These are phyloP conservation scores for Micromonas commoda DNA, from an alignment of 139 green algal species.

Conservation along the genomic window DNA sequence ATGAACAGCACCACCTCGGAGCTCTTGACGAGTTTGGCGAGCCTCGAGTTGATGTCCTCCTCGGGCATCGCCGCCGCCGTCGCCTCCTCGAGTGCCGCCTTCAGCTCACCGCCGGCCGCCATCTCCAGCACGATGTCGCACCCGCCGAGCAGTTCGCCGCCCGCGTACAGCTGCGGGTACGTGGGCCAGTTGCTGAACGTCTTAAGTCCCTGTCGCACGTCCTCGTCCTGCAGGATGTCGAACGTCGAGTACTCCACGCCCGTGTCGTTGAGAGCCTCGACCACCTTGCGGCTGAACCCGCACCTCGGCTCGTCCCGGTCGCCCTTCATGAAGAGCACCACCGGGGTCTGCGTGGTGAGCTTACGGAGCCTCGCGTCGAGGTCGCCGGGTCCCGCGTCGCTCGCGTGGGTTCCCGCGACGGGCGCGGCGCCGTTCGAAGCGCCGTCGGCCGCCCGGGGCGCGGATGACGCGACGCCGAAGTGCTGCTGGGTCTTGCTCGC, in stretches of 20 bases:
- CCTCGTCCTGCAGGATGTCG: conserved; percentile 39
- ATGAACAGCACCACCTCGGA: conserved; percentile 75
- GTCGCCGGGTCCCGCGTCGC: neutral
- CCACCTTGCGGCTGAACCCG: conserved; percentile 71
- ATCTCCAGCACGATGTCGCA: conserved; percentile 81
- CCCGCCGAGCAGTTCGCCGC: conserved; percentile 66
- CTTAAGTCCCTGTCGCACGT: conserved; percentile 39
- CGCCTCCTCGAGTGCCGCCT: conserved; percentile 27
- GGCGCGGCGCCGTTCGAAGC: neutral
- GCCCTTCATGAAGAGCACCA: conserved; percentile 69
- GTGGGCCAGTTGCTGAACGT: conserved; percentile 37
- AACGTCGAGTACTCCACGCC: conserved; percentile 29
- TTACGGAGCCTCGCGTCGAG: conserved; percentile 17
- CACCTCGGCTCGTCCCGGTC: conserved; percentile 59
- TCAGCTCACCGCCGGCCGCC: conserved; percentile 38
- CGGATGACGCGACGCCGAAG: conserved; percentile 22
- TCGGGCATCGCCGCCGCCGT: neutral
- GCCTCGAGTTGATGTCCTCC: conserved; percentile 45
- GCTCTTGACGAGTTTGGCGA: conserved; percentile 52
- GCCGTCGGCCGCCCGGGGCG: conserved; percentile 7
- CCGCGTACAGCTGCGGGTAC: conserved; percentile 44
- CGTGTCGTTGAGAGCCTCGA: conserved; percentile 34
- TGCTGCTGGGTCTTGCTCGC: conserved; percentile 44
- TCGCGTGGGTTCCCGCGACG: neutral
- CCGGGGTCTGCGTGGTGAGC: conserved; percentile 8